Evolutionary conservation across 2,329 filamentous ascomycete species (phyloP).

Genomic region (Penicillium griseofulvum): DNA sequence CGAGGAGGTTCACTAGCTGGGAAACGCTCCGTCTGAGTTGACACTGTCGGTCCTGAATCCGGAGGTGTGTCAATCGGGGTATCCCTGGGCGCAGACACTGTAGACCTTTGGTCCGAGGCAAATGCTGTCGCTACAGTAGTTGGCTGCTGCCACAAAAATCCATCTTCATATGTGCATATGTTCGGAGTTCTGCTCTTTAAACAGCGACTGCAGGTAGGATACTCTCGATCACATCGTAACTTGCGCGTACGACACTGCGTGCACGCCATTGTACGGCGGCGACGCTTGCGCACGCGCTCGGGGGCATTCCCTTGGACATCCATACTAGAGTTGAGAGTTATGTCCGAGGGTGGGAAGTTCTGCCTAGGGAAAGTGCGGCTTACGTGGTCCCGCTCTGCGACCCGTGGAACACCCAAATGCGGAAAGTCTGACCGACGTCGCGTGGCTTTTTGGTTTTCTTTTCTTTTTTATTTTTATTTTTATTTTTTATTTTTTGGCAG

Average conservation of each 20-base stretch:
- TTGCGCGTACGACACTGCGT: slow-evolving; percentile 44
- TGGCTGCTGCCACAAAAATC: slow-evolving; percentile 41
- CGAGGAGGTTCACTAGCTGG: slow-evolving; percentile 9
- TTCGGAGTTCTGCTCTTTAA: slow-evolving; percentile 36
- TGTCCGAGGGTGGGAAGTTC: not conserved
- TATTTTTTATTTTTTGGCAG: not conserved
- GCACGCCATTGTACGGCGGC: slow-evolving; percentile 43
- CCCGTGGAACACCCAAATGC: slow-evolving; percentile 7
- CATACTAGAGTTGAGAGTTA: slow-evolving; percentile 3
- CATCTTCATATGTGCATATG: slow-evolving; percentile 43
- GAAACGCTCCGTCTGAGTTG: slow-evolving; percentile 23
- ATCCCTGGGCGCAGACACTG: slow-evolving; percentile 16
- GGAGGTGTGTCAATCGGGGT: slow-evolving; percentile 25
- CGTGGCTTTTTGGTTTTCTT: not conserved
- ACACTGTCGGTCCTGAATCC: slow-evolving; percentile 29
- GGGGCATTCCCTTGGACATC: slow-evolving; percentile 12
- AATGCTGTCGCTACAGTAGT: slow-evolving; percentile 32
- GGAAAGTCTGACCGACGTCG: slow-evolving; percentile 15
- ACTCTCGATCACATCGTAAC: slow-evolving; percentile 44
- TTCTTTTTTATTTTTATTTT: not conserved
- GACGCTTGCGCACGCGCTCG: slow-evolving; percentile 37
- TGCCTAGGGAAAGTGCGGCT: not conserved
- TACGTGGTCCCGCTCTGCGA: slow-evolving; percentile 1
- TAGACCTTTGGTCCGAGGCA: slow-evolving; percentile 24
- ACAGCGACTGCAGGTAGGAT: slow-evolving; percentile 42